These are phyloP conservation scores for Tulasnella sp. DNA, from an alignment of 768 basidiomycete genomes.

Conservation along the genomic window DNA sequence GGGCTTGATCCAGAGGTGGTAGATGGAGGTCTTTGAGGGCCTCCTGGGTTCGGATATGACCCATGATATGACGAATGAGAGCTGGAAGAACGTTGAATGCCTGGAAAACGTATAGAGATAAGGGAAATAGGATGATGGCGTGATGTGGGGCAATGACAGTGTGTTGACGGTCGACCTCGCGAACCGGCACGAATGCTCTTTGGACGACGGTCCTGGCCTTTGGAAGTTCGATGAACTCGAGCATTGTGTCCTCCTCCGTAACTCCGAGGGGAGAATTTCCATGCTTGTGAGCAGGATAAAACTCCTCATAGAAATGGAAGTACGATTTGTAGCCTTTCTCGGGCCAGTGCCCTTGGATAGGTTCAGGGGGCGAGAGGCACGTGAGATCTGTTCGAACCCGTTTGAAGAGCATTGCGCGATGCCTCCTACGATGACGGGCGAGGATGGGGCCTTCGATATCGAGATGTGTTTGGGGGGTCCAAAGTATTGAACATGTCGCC, in stretches of 20 bases:
- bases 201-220: conserved; percentile 11
- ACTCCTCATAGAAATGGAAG: conserved; percentile 22
- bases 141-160: conserved; percentile 21
- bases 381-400: conserved; percentile 62
- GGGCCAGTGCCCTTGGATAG: neutral
- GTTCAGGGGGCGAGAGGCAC: conserved; percentile 53
- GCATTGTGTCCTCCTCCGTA: conserved; percentile 18
- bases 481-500: neutral
- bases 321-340: conserved; percentile 24
- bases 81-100: conserved; percentile 61
- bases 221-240: conserved; percentile 21
- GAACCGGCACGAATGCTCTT: neutral
- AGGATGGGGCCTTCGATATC: conserved; percentile 17
- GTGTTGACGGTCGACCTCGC: conserved; percentile 11
- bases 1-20: conserved; percentile 54
- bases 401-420: conserved; percentile 52
- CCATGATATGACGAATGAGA: conserved; percentile 62
- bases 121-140: conserved; percentile 6
- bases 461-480: neutral
- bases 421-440: conserved; percentile 15
- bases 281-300: neutral
- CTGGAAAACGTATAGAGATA: conserved; percentile 37
- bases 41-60: conserved; percentile 56
- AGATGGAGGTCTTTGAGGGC: conserved; percentile 56
- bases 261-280: neutral